Evolutionary conservation across 2,329 filamentous ascomycete species (phyloP), one percentile per base, ranked within the genome.

Genomic region (Trichoderma arundinaceum): DNA sequence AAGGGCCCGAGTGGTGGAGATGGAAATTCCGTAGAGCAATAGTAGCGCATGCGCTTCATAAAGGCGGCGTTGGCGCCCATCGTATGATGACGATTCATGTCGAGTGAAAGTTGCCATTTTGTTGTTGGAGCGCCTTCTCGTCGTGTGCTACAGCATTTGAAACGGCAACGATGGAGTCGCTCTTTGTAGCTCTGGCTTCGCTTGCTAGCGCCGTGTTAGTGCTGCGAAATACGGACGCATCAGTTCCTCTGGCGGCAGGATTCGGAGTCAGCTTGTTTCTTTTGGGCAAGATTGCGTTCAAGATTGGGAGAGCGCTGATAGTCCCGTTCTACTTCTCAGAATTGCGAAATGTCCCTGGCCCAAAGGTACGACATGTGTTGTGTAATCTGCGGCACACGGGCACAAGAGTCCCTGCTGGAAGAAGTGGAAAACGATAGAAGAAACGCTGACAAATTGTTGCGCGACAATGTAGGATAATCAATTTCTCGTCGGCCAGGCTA

Each of bases 311-410:
- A 9, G 64, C 64, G 15, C 39, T 51, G 64, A 65, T 61, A 53
- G 60, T 54, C 8, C 64, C 64, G 3, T 53, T 60, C 33, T 65
- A 65, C 12, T 33, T 65, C 10, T 65, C 64, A n/a, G 10, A 12
- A 13, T 48, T 65, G 49, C 54, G 64, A 22, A 41, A 65, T 33
- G n/a, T 65, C 13, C 64, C 64, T 4, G 64, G 54, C n/a, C 64
- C 64, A 60, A 61, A 60, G 64, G 54, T 65, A 53, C 32, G 38
- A 13, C n/a, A 41, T 7, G 12, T 32, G 12, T 10, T 46, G 6
- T 39, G n/a, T 7, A 8, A 15, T 12, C 13, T 28, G 33, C n/a
- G 6, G 19, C 1, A 6, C 3, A 3, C 1, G 17, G 15, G 19
- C 3, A 1, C 10, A 35, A 13, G 10, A 49, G 1, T n/a, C 3